Percentiles rank a stretch among this genome's conserved stretches.
These are phyloP conservation scores for Penicillium sp. DNA, from an alignment of 2,329 filamentous ascomycete genomes.

Conservation along the genomic window DNA sequence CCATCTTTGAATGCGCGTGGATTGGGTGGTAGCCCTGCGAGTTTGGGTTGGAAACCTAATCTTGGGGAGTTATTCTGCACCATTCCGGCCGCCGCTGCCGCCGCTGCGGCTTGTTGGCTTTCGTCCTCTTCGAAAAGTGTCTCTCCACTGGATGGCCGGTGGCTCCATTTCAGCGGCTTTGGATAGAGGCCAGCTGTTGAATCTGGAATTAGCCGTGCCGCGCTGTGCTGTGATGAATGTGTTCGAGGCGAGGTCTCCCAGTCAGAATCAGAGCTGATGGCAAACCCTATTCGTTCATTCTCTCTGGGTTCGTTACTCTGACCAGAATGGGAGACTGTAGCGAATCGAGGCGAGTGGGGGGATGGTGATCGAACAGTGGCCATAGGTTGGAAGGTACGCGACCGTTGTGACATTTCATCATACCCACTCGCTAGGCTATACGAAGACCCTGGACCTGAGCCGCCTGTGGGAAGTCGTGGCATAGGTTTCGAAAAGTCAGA, in stretches of 20 bases:
- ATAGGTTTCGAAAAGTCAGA: slow-evolving; percentile 31
- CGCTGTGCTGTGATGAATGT: slow-evolving; percentile 36
- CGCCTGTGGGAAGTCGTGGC: slow-evolving; percentile 23
- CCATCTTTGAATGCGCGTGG: slow-evolving; percentile 37
- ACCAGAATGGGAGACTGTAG: slow-evolving; percentile 10
- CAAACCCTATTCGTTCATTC: slow-evolving; percentile 20
- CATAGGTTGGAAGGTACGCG: slow-evolving; percentile 10
- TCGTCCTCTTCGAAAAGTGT: slow-evolving; percentile 43
- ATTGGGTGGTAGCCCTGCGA: slow-evolving; percentile 36
- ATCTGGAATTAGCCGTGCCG: slow-evolving; percentile 40
- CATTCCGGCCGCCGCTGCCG: background rate
- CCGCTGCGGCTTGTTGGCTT: slow-evolving; percentile 10
- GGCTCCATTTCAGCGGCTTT: slow-evolving; percentile 37
- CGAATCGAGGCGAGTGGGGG: slow-evolving; percentile 21
- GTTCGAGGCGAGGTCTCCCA: slow-evolving; percentile 33
- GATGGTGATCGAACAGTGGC: slow-evolving; percentile 17
- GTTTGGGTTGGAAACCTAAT: slow-evolving; percentile 7
- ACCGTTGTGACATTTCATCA: slow-evolving; percentile 21
- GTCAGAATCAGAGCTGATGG: slow-evolving; percentile 24
- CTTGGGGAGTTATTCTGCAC: background rate
- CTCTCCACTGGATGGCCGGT: slow-evolving; percentile 32
- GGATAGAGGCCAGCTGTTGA: slow-evolving; percentile 38
- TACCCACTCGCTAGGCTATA: slow-evolving; percentile 6
- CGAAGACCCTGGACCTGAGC: slow-evolving; percentile 13
- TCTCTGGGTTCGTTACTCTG: background rate